Conservation (phyloP, 2,329 filamentous ascomycete species). For the Diaporthe nobilis region DNA sequence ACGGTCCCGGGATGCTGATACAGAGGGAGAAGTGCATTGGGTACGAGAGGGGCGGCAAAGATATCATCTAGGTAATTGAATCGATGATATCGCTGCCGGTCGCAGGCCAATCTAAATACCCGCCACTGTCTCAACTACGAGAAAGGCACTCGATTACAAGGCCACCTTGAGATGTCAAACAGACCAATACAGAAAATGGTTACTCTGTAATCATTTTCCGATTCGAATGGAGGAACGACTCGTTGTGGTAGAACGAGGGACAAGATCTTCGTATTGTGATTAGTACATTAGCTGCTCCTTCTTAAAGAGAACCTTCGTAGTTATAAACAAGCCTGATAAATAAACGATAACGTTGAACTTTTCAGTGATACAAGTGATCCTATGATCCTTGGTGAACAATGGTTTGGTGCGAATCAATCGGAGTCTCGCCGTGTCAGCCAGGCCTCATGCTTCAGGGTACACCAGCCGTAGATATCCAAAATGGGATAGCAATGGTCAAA, state of each 20-base stretch:
- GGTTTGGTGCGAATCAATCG: not conserved
- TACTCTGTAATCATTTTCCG: not conserved
- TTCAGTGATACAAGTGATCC: too few species aligned
- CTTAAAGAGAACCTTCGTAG: not conserved
- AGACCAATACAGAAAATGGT: not conserved
- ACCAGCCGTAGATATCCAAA: slow-evolving; percentile 10
- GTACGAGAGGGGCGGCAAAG: not conserved
- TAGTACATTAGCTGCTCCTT: not conserved
- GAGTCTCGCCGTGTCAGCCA: slow-evolving; percentile 5
- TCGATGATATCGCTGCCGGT: not conserved
- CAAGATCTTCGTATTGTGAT: not conserved
- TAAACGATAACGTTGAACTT: too few species aligned
- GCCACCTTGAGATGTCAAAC: too few species aligned
- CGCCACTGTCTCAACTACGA: not conserved
- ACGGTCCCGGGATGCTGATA: not conserved
- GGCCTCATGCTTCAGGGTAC: not conserved
- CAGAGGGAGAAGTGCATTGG: not conserved
- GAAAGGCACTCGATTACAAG: not conserved
- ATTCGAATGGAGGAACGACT: too few species aligned
- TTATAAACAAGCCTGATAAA: not conserved
- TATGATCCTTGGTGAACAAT: too few species aligned
- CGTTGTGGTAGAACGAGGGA: not conserved
- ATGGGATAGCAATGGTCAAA: slow-evolving; percentile 18
- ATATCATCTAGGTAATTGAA: not conserved
- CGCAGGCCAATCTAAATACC: not conserved